Base-by-base conservation (phyloP, 352 stramenopile genomes). In the Pilasporangium apinafurcum region DNA sequence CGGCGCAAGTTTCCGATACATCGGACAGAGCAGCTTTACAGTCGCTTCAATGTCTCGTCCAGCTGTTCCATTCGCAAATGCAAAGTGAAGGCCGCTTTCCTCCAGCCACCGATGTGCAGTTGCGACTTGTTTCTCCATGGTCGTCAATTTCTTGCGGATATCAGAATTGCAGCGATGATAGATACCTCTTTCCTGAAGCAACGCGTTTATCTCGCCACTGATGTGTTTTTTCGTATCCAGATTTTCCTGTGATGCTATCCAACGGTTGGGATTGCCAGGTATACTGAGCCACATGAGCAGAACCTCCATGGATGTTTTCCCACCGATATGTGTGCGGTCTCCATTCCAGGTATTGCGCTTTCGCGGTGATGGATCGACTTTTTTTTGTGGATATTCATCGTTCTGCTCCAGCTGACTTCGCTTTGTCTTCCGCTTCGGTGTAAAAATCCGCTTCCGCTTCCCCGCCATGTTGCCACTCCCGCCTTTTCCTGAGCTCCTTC, bases 221-320 rank as follows among this genome's bases (percentile, higher is more conserved):
- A 1, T 8, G 8, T 33, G 18, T n/a, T 6, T n/a, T 18, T 17
- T 12, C 9, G 26, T 7, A 13, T 43, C 8, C 12, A 20, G 36
- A n/a, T 16, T 10, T 28, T 10, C 5, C 13, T 26, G 49, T 42
- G 40, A 22, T 4, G 35, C 28, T 14, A 26, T 17, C 42, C 64
- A 63, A 29, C 50, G 58, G 29, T 46, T 37, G 32, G 60, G 72
- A 48, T 65, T 65, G n/a, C 59, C 54, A 9, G 46, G 33, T 7
- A 47, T 45, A 21, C 31, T 37, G 14, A 76, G 38, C 57, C 61
- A 76, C 47, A n/a, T 30, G 12, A 69, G 27, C 37, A 76, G 24
- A 14, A 76, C 36, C 14, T 71, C 53, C 24, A 57, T 41, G 14
- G 61, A 72, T 0, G 43, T 43, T 8, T 50, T 29, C 49, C 49